Evolutionary conservation across 805 yeast species (phyloP).

Genomic region (Candida suzukii): DNA sequence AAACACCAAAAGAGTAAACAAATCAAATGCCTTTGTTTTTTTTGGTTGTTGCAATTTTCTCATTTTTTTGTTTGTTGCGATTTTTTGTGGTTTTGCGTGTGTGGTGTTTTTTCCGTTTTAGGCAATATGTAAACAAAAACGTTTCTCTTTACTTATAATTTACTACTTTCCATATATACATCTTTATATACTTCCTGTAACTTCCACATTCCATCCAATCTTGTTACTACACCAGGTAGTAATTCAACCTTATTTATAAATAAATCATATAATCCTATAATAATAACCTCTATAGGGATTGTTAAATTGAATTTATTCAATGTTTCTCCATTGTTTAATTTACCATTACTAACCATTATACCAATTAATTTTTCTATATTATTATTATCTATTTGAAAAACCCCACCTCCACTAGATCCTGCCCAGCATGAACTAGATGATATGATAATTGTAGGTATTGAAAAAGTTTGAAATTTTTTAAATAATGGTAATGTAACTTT

Average conservation of each 20-base stretch:
- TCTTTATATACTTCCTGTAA: not conserved
- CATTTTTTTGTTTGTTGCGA: not conserved
- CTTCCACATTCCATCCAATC: not conserved
- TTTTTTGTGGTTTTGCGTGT: too few species aligned
- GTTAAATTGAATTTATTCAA: slow-evolving; percentile 11
- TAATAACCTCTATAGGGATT: slow-evolving; percentile 12
- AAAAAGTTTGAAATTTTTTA: too few species aligned
- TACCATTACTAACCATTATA: slow-evolving; percentile 36
- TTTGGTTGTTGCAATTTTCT: too few species aligned
- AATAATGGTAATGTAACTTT: slow-evolving; percentile 7
- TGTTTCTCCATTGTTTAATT: slow-evolving; percentile 13
- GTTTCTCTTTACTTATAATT: not conserved
- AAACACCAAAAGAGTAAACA: too few species aligned
- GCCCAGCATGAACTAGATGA: slow-evolving; percentile 42
- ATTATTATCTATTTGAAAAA: slow-evolving; percentile 17
- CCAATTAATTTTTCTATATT: slow-evolving; percentile 24
- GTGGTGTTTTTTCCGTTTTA: not conserved
- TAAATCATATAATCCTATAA: slow-evolving; percentile 13
- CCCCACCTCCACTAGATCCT: slow-evolving; percentile 45
- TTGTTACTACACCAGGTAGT: not conserved
- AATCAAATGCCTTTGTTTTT: too few species aligned
- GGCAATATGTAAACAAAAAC: slow-evolving; percentile 1
- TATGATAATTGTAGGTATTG: slow-evolving; percentile 19
- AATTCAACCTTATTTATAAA: slow-evolving; percentile 4
- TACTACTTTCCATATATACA: slow-evolving; percentile 1